Conservation (phyloP, 2,329 filamentous ascomycete genomes). For the Pseudogymnoascus sp. region DNA sequence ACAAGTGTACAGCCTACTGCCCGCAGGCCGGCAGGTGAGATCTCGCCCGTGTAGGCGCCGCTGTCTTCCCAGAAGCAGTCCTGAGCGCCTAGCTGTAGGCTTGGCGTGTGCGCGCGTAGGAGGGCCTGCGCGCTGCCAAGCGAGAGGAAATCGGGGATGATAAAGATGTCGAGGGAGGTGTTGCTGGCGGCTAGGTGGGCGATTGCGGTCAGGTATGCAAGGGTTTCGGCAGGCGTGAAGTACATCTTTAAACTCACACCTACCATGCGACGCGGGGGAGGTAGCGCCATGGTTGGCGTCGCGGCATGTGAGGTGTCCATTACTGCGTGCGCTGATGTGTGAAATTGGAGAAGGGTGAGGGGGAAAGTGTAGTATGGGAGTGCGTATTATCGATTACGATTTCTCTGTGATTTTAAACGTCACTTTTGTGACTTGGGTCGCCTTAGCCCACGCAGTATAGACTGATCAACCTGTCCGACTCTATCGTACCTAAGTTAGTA, state of each 20-base stretch:
- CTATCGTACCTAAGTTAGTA: not conserved
- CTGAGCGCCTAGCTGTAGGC: conserved; percentile 63
- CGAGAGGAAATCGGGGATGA: conserved; percentile 70
- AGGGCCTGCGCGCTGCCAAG: conserved; percentile 45
- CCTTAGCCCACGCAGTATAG: not conserved
- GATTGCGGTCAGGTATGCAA: conserved; percentile 45
- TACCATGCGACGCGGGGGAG: conserved; percentile 50
- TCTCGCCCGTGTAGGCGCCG: conserved; percentile 70
- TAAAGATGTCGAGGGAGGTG: conserved; percentile 56
- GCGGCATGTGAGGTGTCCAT: not conserved
- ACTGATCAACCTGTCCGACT: not conserved
- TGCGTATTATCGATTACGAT: not conserved
- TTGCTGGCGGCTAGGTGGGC: conserved; percentile 35
- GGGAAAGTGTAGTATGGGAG: not conserved
- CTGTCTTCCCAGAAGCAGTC: conserved; percentile 61
- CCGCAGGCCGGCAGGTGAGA: conserved; percentile 58
- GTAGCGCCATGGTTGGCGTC: conserved; percentile 22
- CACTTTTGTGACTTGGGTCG: not conserved
- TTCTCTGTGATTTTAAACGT: not conserved
- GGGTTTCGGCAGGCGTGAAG: conserved; percentile 58
- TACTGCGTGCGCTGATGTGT: not conserved
- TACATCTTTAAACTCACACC: conserved; percentile 75
- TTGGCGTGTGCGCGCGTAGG: conserved; percentile 36
- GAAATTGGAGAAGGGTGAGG: not conserved
- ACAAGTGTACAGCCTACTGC: conserved; percentile 64